A percentile compares a stretch with the other conserved stretches of the same genome.
Conservation (phyloP, 768 basidiomycete genomes). For the Pholiota microspora region DNA sequence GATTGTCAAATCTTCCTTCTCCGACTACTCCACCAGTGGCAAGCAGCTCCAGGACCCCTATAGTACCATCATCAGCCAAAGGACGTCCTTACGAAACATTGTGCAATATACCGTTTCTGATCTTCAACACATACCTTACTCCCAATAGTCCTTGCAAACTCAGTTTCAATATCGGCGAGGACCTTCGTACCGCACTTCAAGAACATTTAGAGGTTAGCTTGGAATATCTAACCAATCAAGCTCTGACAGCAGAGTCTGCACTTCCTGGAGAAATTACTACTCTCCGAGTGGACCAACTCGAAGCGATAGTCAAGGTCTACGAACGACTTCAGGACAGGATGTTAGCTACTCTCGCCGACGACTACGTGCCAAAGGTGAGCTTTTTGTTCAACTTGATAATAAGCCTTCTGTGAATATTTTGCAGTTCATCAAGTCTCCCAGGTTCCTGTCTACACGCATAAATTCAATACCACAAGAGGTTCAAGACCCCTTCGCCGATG, state of each 20-base stretch:
- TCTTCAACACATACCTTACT: slow-evolving; percentile 10
- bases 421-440: slow-evolving; percentile 1
- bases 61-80: background rate
- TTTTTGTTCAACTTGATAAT: background rate
- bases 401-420: background rate
- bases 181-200: background rate
- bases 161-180: background rate
- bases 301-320: background rate
- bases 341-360: background rate
- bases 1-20: background rate
- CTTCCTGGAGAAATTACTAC: background rate
- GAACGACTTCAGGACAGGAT: background rate
- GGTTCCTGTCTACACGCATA: background rate
- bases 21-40: background rate
- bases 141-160: slow-evolving; percentile 6
- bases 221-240: background rate
- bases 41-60: slow-evolving; percentile 1
- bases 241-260: background rate
- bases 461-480: background rate
- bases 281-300: background rate
- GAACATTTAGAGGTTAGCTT: background rate
- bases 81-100: slow-evolving; percentile 4
- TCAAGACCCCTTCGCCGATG: background rate
- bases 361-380: background rate
- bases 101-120: slow-evolving; percentile 10